Evolutionary conservation across 1,139 yeast genomes (phyloP).

Genomic region (Arxiozyma telluris): DNA sequence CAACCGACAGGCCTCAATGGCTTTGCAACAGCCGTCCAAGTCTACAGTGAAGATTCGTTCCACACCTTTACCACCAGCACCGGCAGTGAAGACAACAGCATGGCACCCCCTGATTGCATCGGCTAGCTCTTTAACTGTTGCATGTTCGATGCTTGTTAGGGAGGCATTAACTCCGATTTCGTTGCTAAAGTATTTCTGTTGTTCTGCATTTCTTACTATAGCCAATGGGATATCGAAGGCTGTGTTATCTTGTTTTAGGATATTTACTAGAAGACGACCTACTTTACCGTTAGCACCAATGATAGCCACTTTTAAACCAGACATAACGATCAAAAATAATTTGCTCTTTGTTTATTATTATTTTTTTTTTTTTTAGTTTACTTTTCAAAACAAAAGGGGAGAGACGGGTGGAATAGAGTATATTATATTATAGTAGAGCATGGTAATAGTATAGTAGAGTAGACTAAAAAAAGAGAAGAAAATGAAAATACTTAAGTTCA

Average conservation of each 20-base stretch:
- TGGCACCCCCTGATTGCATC: conserved; percentile 40
- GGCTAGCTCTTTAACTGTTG: conserved; percentile 33
- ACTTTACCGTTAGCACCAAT: conserved; percentile 60
- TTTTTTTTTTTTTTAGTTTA: too few species aligned
- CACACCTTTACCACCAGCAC: conserved; percentile 49
- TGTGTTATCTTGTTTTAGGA: conserved; percentile 17
- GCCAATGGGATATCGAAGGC: conserved; percentile 36
- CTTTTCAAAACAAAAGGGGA: too few species aligned
- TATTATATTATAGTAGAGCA: too few species aligned
- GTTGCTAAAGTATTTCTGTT: conserved; percentile 33
- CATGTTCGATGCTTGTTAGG: conserved; percentile 34
- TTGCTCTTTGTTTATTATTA: too few species aligned
- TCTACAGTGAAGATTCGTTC: conserved; percentile 46
- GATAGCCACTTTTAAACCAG: conserved; percentile 34
- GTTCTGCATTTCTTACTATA: conserved; percentile 42
- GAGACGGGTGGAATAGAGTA: too few species aligned
- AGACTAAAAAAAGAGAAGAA: too few species aligned
- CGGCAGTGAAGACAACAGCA: conserved; percentile 55
- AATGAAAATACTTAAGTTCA: too few species aligned
- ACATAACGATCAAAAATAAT: background rate
- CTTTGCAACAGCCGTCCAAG: conserved; percentile 53
- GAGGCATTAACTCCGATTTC: conserved; percentile 35
- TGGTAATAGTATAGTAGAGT: too few species aligned
- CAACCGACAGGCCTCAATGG: conserved; percentile 45
- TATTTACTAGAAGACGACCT: conserved; percentile 37